A percentile compares a stretch with the other conserved stretches of the same genome.
Conservation (phyloP, 495 filamentous ascomycete genomes). For the Trichoderma erinaceum region DNA sequence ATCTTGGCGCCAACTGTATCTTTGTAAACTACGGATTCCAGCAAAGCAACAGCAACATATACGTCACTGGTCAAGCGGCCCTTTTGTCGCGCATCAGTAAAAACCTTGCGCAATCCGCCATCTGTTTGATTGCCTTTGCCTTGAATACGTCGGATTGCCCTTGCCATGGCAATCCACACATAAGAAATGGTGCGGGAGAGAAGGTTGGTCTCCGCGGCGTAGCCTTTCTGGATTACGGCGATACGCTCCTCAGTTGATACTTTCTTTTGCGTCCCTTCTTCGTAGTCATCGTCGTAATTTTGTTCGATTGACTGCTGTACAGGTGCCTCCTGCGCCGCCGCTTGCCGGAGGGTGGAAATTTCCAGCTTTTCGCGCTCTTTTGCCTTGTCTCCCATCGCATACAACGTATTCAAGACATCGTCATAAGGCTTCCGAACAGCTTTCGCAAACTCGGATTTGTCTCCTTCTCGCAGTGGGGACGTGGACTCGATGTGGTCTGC, state of each 20-base stretch:
- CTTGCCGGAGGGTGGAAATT: slow-evolving; percentile 64
- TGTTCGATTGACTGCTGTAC: slow-evolving; percentile 30
- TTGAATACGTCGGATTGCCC: slow-evolving; percentile 87
- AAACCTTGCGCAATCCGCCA: slow-evolving; percentile 76
- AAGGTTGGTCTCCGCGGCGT: slow-evolving; percentile 61
- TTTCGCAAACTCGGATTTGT: slow-evolving; percentile 60
- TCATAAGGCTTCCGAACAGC: slow-evolving; percentile 78
- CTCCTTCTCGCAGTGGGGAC: slow-evolving; percentile 59
- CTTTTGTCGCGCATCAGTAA: slow-evolving; percentile 75
- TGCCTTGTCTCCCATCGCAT: slow-evolving; percentile 66
- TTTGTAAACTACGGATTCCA: slow-evolving; percentile 94
- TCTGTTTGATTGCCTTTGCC: slow-evolving; percentile 75
- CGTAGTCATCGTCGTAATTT: slow-evolving; percentile 46
- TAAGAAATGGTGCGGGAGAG: slow-evolving; percentile 77
- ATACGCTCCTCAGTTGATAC: slow-evolving; percentile 59
- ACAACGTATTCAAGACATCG: slow-evolving; percentile 74
- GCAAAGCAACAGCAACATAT: slow-evolving; percentile 83
- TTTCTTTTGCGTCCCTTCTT: slow-evolving; percentile 57
- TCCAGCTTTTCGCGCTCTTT: slow-evolving; percentile 67
- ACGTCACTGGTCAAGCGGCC: slow-evolving; percentile 88
- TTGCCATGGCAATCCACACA: slow-evolving; percentile 90
- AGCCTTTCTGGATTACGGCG: slow-evolving; percentile 62
- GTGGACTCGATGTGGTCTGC: slow-evolving; percentile 80
- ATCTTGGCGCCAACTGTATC: slow-evolving; percentile 87
- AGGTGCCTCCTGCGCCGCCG: slow-evolving; percentile 31